A percentile compares a stretch with the other conserved stretches of the same genome.
Evolutionary conservation across 2,329 filamentous ascomycete genomes (phyloP).

Genomic region (Pseudogymnoascus sp.): DNA sequence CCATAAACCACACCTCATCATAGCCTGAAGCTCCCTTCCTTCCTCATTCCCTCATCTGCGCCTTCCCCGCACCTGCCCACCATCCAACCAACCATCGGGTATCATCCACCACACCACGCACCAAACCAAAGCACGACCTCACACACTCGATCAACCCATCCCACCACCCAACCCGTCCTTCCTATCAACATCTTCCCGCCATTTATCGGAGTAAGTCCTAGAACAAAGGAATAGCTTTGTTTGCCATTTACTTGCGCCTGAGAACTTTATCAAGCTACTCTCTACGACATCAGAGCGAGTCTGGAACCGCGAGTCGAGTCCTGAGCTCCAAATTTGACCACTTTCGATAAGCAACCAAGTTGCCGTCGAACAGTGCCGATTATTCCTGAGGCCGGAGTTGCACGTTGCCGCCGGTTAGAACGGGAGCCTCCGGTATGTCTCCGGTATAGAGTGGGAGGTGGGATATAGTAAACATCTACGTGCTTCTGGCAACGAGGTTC

Average conservation of each 20-base stretch:
- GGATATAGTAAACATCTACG: conserved; percentile 6
- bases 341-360: background rate
- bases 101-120: background rate
- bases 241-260: background rate
- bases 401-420: conserved; percentile 4
- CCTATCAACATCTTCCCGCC: background rate
- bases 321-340: background rate
- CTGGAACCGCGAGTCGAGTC: background rate
- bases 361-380: background rate
- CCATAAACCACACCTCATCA: background rate
- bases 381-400: background rate
- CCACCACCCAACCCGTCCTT: background rate
- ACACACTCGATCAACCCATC: background rate
- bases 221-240: background rate
- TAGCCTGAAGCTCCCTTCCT: conserved; percentile 1
- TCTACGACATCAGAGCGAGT: background rate
- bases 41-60: background rate
- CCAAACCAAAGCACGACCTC: background rate
- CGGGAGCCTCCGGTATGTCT: conserved; percentile 1
- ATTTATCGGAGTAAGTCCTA: conserved; percentile 2
- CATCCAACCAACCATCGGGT: background rate
- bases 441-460: background rate
- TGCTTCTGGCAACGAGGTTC: conserved; percentile 6
- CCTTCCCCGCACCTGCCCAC: background rate
- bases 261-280: background rate